Conservation (phyloP, 73 alveolate species). For the Tetrahymena malaccensis region DNA sequence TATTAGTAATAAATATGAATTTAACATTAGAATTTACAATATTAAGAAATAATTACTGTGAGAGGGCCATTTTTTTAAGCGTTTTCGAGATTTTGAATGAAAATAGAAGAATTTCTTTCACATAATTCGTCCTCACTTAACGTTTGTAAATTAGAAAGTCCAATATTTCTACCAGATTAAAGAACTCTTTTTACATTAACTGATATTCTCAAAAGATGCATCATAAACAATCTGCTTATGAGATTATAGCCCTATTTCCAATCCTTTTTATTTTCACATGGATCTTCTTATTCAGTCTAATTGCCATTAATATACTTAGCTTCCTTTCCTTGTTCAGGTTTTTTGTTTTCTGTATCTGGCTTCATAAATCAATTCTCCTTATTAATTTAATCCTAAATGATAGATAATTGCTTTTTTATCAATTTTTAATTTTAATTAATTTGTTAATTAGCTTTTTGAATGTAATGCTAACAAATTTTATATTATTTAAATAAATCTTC, state of each 20-base stretch:
- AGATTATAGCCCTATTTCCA: neutral
- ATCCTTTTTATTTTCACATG: neutral
- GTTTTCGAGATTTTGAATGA: neutral
- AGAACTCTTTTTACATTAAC: neutral
- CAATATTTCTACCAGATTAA: neutral
- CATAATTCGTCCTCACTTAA: neutral
- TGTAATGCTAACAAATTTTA: neutral
- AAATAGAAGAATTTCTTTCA: neutral
- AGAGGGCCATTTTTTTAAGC: neutral
- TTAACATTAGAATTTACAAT: neutral
- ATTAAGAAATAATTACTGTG: neutral
- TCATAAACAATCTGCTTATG: neutral
- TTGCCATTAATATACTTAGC: neutral
- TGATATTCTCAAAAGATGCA: neutral
- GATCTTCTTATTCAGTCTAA: neutral
- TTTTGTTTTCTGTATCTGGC: neutral
- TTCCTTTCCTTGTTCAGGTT: neutral
- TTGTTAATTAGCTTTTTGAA: neutral
- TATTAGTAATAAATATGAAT: neutral
- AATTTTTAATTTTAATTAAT: too few species aligned
- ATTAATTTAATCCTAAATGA: neutral
- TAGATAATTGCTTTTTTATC: neutral
- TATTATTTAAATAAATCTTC: too few species aligned
- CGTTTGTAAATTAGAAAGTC: neutral
- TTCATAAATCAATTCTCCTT: neutral